phyloP scores from a whole-genome alignment of 495 filamentous ascomycete genomes.

The Thermothielavioides terrestris region DNA sequence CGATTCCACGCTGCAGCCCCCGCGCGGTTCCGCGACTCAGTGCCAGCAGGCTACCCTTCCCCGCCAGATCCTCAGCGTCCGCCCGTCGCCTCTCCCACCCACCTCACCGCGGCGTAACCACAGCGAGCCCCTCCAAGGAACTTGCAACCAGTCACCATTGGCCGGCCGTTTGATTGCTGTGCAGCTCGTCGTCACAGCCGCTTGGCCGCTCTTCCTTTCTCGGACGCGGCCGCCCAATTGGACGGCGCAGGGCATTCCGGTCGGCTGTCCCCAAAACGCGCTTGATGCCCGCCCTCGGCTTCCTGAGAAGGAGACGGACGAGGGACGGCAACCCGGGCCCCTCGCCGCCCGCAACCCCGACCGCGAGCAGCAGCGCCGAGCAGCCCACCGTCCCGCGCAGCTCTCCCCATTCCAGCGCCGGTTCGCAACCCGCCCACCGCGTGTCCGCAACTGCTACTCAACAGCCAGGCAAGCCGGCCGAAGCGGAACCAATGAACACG shows the following conservation, averaged over 20 bases:
- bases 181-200: constrained; percentile 13
- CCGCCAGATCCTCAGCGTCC: too few relatives aligned
- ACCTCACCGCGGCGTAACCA: too few relatives aligned
- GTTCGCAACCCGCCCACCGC: constrained; percentile 8
- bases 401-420: constrained; percentile 20
- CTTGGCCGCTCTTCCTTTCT: constrained; percentile 3
- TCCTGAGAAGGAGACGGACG: constrained; percentile 97
- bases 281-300: constrained; percentile 67
- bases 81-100: constrained; percentile 1
- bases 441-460: not conserved
- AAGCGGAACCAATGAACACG: constrained; percentile 31
- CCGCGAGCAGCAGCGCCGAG: constrained; percentile 40
- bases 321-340: constrained; percentile 58
- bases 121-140: constrained; percentile 8
- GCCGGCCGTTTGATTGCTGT: constrained; percentile 23
- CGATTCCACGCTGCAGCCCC: too few relatives aligned
- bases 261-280: constrained; percentile 14
- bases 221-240: constrained; percentile 16
- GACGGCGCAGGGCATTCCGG: constrained; percentile 10
- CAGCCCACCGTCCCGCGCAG: constrained; percentile 15
- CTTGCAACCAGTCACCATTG: constrained; percentile 19
- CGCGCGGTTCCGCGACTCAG: too few relatives aligned
- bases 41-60: not conserved
- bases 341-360: constrained; percentile 46
- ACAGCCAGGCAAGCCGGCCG: constrained; percentile 22